Conservation (phyloP, 1,284 basidiomycete species). For the Rhodotorula sp. region DNA sequence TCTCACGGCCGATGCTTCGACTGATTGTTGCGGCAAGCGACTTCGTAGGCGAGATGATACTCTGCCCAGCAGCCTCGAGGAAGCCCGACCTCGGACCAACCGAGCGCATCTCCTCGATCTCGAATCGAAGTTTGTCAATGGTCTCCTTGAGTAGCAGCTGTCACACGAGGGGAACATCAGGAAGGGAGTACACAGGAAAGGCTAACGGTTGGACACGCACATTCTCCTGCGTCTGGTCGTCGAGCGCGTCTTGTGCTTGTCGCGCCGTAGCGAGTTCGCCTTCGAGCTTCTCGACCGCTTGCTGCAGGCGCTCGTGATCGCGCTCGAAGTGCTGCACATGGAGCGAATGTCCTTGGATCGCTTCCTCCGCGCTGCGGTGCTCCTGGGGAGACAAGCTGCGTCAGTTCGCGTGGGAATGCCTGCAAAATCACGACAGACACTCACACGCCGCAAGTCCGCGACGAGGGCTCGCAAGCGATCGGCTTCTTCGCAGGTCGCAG, state of each 20-base stretch:
- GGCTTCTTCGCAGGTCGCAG: slow-evolving; percentile 67
- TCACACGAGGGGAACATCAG: too few relatives aligned
- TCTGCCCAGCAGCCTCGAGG: slow-evolving; percentile 45
- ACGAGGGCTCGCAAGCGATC: slow-evolving; percentile 63
- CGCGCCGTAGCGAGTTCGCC: slow-evolving; percentile 65
- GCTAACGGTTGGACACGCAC: too few relatives aligned
- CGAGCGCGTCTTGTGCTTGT: slow-evolving; percentile 66
- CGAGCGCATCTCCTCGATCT: slow-evolving; percentile 78
- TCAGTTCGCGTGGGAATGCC: background rate
- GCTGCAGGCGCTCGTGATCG: slow-evolving; percentile 68
- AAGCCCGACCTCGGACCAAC: slow-evolving; percentile 52
- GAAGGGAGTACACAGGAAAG: too few relatives aligned
- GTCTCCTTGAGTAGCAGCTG: slow-evolving; percentile 74
- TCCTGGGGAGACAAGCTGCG: slow-evolving; percentile 51
- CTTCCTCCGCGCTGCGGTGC: slow-evolving; percentile 64
- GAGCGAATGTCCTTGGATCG: slow-evolving; percentile 56
- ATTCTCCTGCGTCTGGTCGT: slow-evolving; percentile 88
- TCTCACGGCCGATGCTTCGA: slow-evolving; percentile 75
- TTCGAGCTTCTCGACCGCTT: slow-evolving; percentile 64
- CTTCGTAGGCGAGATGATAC: slow-evolving; percentile 20
- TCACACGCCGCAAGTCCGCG: slow-evolving; percentile 36
- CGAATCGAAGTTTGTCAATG: slow-evolving; percentile 82
- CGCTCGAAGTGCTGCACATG: slow-evolving; percentile 45
- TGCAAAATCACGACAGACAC: background rate
- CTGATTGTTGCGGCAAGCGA: slow-evolving; percentile 61